Percentiles rank a stretch among this genome's conserved stretches.
phyloP scores from a whole-genome alignment of 2,329 filamentous ascomycete species.

The Bipolaris sorokiniana region DNA sequence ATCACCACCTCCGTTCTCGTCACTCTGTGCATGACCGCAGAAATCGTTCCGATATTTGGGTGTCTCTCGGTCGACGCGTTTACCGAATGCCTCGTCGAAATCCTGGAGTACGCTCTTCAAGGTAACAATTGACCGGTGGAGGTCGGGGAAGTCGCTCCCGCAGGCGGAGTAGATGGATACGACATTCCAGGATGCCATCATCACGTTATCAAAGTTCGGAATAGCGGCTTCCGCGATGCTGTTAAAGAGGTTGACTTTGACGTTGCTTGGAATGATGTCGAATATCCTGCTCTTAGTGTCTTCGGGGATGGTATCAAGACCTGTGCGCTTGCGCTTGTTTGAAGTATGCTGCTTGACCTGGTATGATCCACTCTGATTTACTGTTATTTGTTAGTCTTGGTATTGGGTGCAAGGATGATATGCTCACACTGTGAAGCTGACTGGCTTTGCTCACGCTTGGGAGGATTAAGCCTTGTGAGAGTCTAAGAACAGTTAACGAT shows the following conservation, averaged over 20 bases:
- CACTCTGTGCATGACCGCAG: background rate
- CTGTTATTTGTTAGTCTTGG: conserved; percentile 2
- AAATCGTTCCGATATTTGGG: conserved; percentile 8
- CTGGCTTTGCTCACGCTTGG: conserved; percentile 9
- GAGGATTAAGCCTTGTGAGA: conserved; percentile 20
- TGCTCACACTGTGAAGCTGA: conserved; percentile 11
- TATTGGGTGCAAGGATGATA: background rate
- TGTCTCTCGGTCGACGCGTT: conserved; percentile 4
- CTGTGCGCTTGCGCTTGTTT: conserved; percentile 35
- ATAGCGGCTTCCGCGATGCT: conserved; percentile 33
- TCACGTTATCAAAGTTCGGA: conserved; percentile 39
- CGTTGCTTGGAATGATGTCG: conserved; percentile 26
- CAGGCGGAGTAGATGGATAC: conserved; percentile 35
- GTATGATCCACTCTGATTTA: conserved; percentile 16
- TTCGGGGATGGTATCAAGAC: conserved; percentile 32
- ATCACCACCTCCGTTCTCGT: background rate
- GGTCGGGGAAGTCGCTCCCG: conserved; percentile 35
- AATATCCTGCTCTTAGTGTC: conserved; percentile 31
- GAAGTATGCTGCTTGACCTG: conserved; percentile 28
- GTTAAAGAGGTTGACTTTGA: conserved; percentile 40
- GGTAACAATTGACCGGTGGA: conserved; percentile 33
- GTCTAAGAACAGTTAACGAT: conserved; percentile 20
- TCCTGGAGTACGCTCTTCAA: conserved; percentile 37
- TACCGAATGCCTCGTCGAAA: conserved; percentile 27
- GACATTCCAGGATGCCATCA: conserved; percentile 43